Evolutionary conservation across 2,329 filamentous ascomycete species (phyloP).

Genomic region (Aspergillus puulaauensis): DNA sequence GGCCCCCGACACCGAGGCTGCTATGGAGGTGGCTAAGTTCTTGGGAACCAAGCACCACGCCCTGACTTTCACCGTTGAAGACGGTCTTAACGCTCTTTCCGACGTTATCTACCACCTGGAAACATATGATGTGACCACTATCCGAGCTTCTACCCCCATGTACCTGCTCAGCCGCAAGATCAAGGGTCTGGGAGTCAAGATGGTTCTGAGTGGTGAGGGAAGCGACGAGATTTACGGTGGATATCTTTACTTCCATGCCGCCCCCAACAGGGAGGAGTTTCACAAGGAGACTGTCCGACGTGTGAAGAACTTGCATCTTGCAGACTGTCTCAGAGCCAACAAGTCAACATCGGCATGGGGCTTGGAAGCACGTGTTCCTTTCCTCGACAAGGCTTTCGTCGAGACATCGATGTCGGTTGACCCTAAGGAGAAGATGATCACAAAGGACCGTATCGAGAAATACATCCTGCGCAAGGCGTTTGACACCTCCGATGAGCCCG

Average conservation of each 20-base stretch:
- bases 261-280: conserved; percentile 87
- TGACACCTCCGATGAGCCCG: conserved; percentile 85
- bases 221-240: conserved; percentile 98
- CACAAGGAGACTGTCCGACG: conserved; percentile 92
- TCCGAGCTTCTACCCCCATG: conserved; percentile 97
- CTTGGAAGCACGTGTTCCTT: conserved; percentile 94
- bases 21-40: conserved; percentile 91
- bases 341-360: conserved; percentile 99
- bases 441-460: conserved; percentile 85
- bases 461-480: conserved; percentile 98
- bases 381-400: conserved; percentile 96
- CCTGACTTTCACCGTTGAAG: conserved; percentile 97
- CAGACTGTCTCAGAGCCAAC: conserved; percentile 97
- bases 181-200: conserved; percentile 99
- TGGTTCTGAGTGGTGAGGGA: conserved; percentile 96
- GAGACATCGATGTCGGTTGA: conserved; percentile 92
- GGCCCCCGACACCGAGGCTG: conserved; percentile 88
- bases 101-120: conserved; percentile 99
- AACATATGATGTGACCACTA: conserved; percentile 97
- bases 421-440: conserved; percentile 94
- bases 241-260: conserved; percentile 97
- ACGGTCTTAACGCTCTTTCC: conserved; percentile 92
- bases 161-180: conserved; percentile 97
- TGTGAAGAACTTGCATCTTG: conserved; percentile 92
- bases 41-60: conserved; percentile 97